A percentile compares a stretch with the other conserved stretches of the same genome.
Conservation (phyloP, 208 protist genomes). For the Acanthamoeba culbertsoni region DNA sequence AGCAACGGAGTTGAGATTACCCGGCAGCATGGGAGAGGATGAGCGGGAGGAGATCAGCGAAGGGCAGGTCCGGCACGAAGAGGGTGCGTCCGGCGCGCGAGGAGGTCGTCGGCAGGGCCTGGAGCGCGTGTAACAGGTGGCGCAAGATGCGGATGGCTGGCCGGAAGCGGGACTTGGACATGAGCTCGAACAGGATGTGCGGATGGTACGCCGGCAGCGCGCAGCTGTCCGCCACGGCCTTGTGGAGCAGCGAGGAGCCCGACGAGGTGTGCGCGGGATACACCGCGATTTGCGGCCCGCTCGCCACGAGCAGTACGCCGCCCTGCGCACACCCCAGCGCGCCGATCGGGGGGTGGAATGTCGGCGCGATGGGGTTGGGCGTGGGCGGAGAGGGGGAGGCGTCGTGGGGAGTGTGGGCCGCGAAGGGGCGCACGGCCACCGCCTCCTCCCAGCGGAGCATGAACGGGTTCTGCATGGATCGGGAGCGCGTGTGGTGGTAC, state of each 20-base stretch:
- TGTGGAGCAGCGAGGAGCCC: not conserved
- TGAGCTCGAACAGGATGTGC: slow-evolving; percentile 33
- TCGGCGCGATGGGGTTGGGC: not conserved
- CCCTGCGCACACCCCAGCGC: not conserved
- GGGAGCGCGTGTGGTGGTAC: not conserved
- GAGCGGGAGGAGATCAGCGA: not conserved
- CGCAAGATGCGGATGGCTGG: not conserved
- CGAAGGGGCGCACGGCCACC: not conserved
- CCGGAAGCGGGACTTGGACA: not conserved
- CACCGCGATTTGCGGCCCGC: not conserved
- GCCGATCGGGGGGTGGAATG: not conserved
- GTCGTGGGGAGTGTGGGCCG: not conserved
- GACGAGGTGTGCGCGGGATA: not conserved
- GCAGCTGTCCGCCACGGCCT: not conserved
- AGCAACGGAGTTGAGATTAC: not conserved
- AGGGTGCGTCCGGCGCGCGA: not conserved
- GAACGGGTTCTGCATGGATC: slow-evolving; percentile 17
- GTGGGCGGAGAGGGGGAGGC: not conserved
- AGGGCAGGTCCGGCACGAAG: not conserved
- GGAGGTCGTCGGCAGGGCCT: not conserved
- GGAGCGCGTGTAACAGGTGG: not conserved
- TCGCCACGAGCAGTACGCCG: not conserved
- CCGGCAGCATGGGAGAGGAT: not conserved
- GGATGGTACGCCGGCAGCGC: slow-evolving; percentile 49
- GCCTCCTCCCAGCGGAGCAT: slow-evolving; percentile 20